Base-by-base conservation (phyloP, 2,329 filamentous ascomycete species). In the Tolypocladium ophioglossoides region DNA sequence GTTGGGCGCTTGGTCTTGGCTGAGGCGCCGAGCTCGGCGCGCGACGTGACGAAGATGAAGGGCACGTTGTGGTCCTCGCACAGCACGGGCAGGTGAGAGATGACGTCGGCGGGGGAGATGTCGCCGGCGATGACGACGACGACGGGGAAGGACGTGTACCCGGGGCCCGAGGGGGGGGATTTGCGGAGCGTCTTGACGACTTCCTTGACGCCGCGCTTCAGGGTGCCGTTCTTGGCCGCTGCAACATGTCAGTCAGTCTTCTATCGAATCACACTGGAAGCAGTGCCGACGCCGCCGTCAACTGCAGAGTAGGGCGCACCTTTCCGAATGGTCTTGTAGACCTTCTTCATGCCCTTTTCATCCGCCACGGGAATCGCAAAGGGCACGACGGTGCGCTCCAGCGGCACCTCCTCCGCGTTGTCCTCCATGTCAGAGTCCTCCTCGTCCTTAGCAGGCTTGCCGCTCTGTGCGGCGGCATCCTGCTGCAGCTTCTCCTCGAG, bases 31-130 rank as follows among this genome's bases (percentile, higher is more conserved):
- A 99, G 84, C 76, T 97, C 92, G 57, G 91, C 92, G 64, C 94
- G 86, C 66, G 88, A 95, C 57, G 86, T 84, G 64, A 99, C 89
- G 72, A 95, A 99, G 72, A 99, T 84, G 76, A 97, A 99, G 37
- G 94, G 94, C 57, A 96, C 89, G 73, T 89, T 89, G 80, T 96
- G 91, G 75, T 97, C 92, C 77, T 99, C 94, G 80, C 94, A 97
- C 55, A 97, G 86, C 55, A 99, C 89, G 65, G 94, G 94, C 61
- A 99, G 89, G 76, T 99, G 94, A 57, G 89, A 94, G 76, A 99
- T 96, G 70, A 99, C 94, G 73, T 99, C 94, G 85, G 94, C 92
- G 61, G 94, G 94, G 52, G 89, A 96, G 77, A 99, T 97, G 74
- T 99, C 94, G 64, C 89, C 94, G 38, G 94, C 94, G 63, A 99